Evolutionary conservation across 2,329 filamentous ascomycete genomes (phyloP), one percentile per base, ranked within the genome.

Genomic region (Beauveria rudraprayagi): DNA sequence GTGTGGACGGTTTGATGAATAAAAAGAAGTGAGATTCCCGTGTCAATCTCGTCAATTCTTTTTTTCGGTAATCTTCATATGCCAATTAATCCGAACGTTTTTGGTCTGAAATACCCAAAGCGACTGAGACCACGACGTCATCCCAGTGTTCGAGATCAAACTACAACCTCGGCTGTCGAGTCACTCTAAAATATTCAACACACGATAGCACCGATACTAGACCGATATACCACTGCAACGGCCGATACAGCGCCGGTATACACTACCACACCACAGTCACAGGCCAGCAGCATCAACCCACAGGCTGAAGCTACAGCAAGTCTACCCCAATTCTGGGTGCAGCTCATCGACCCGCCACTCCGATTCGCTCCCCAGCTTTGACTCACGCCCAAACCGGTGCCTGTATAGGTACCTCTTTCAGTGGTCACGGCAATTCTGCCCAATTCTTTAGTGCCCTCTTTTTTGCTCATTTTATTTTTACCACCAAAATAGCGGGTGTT

Each of bases 111-210:
- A 17, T 17, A 30, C 24, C 17, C 11, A 34, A 30, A 28, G 17
- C 17, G 26, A 17, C 26, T 5, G n/a, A 19, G 26, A 24, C 34
- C 16, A 17, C 53, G 40, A 58, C 55, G 55, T 57, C 56, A 58
- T 58, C 50, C 26, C 48, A 51, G 17, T 11, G 48, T 51, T n/a
- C 30, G 26, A 19, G 30, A 24, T 16, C 44, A 7, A 17, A 34
- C 46, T 43, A 37, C 56, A 58, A 58, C 56, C 56, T 58, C 56
- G 56, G 56, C 55, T 48, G n/a, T 57, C 44, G 19, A 57, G 55
- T 59, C 56, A 47, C 55, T 40, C 34, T 52, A 37, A 37, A 16
- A 59, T 52, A 9, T 56, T 22, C 37, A 5, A 22, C 11, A 10
- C 8, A 24, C 17, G 51, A 43, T n/a, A 34, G 19, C 22, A 48